Conservation (phyloP, 169 alveolate species). For the Plasmodium sp. region DNA sequence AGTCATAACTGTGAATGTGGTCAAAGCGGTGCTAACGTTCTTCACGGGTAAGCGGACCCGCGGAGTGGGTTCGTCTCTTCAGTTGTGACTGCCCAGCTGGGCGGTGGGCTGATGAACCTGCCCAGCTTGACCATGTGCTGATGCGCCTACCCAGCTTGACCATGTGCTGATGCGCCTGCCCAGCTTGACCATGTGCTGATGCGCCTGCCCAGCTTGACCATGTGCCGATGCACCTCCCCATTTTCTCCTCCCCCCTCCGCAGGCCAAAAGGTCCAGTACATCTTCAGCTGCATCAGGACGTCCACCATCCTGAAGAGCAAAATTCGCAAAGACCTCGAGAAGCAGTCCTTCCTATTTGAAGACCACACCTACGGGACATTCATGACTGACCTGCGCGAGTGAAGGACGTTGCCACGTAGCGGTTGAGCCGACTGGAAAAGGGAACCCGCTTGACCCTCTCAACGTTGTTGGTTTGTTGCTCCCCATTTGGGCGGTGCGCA, state of each 20-base stretch:
- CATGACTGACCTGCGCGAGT: slow-evolving; percentile 7
- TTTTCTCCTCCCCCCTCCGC: background rate
- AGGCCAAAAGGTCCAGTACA: slow-evolving; percentile 67
- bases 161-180: background rate
- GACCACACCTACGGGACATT: slow-evolving; percentile 68
- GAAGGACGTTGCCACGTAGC: background rate
- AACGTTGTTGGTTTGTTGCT: background rate
- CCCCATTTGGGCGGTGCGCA: background rate
- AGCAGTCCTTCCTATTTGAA: slow-evolving; percentile 71
- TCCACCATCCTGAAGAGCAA: slow-evolving; percentile 60
- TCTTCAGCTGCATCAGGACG: slow-evolving; percentile 58
- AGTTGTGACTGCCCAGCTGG: too few relatives aligned
- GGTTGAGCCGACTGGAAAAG: background rate
- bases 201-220: too few relatives aligned
- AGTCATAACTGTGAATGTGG: slow-evolving; percentile 25
- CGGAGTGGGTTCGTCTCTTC: background rate
- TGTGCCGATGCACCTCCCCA: background rate
- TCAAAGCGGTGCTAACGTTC: slow-evolving; percentile 46
- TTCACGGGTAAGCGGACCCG: slow-evolving; percentile 34
- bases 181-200: too few relatives aligned
- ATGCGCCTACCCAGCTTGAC: too few relatives aligned
- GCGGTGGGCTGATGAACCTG: too few relatives aligned
- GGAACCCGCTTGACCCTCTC: background rate
- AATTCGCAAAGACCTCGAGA: slow-evolving; percentile 63
- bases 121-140: too few relatives aligned